Percentiles rank a stretch among this genome's conserved stretches.
Evolutionary conservation across 2,329 filamentous ascomycete genomes (phyloP).

Genomic region (Xylaria sp.): DNA sequence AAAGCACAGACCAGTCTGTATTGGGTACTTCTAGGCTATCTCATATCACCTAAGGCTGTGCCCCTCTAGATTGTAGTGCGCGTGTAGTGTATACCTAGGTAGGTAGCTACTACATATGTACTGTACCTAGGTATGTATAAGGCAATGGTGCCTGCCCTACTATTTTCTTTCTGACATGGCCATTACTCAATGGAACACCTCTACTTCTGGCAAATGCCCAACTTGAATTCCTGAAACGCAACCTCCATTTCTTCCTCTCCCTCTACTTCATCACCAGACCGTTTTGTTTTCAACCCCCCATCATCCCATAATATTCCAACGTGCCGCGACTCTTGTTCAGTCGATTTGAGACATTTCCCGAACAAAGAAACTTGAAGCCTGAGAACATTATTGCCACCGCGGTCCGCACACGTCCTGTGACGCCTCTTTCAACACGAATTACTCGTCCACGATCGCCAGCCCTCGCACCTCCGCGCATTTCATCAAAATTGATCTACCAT

Average conservation of each 20-base stretch:
- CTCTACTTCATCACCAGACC: conserved; percentile 14
- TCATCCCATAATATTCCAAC: conserved; percentile 8
- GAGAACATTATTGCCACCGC: conserved; percentile 19
- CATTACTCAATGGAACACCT: background rate
- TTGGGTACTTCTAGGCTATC: background rate
- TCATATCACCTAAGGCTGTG: background rate
- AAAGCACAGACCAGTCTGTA: background rate
- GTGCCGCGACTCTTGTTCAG: background rate
- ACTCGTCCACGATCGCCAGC: background rate
- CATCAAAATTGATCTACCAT: background rate
- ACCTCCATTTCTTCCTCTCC: background rate
- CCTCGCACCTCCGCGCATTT: background rate
- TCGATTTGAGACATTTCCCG: conserved; percentile 3
- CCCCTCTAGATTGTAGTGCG: background rate
- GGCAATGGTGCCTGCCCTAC: conserved; percentile 7
- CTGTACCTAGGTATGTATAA: too few relatives aligned
- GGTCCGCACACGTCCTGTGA: conserved; percentile 16
- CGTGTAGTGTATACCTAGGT: background rate
- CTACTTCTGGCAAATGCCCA: background rate
- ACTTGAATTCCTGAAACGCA: conserved; percentile 2
- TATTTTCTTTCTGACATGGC: conserved; percentile 3
- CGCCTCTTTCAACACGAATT: background rate
- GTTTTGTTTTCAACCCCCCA: background rate
- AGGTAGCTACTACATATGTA: background rate
- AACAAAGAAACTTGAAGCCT: conserved; percentile 27